Evolutionary conservation across 2,329 filamentous ascomycete species (phyloP), one percentile per base, ranked within the genome.

Genomic region (Sporothrix mexicana): DNA sequence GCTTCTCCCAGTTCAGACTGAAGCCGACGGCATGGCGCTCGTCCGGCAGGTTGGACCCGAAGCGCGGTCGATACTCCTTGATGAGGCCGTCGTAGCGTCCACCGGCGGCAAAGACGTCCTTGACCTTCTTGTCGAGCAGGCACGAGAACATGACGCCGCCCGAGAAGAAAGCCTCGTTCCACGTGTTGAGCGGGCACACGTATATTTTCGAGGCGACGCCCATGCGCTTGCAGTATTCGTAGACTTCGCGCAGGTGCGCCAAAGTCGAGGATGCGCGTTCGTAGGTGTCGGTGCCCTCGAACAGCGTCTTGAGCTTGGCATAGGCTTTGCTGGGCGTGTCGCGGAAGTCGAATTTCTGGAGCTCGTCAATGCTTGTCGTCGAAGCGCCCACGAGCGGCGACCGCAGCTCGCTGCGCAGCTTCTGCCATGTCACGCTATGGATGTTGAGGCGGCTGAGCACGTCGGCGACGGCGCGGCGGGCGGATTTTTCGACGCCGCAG

Each of bases 1-100:
- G 84, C 73, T 92, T 90, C 77, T 98, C 95, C 90, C 95, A 97
- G 30, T 93, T 93, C 55, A 98, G 84, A 78, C 94, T 97, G 79
- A 98, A 95, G 0, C 97, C 96, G 12, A 98, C 96, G 5, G 94
- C 95, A 79, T 97, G 93, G 23, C 90, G 89, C 77, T 91, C 90
- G 72, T 88, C 86, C 59, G 88, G 84, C 72, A 87, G 88, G 20
- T 71, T 73, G 30, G 85, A 87, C 55, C 89, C 85, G 57, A 90
- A 88, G 75, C 90, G 91, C 5, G 93, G 92, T 9, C 91, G 88
- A 78, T 97, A 93, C 74, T 97, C 93, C 79, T 91, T 90, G 76
- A 99, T 95, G 23, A 99, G 84, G 66, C 90, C 90, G 80, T 99
- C 97, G 79, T 99, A 99, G 67, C 96, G 90, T 2, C 96, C 96